Percentiles rank a stretch among this genome's conserved stretches.
Evolutionary conservation across 2,329 filamentous ascomycete genomes (phyloP).

Genomic region (Paecilomyces fulvus): DNA sequence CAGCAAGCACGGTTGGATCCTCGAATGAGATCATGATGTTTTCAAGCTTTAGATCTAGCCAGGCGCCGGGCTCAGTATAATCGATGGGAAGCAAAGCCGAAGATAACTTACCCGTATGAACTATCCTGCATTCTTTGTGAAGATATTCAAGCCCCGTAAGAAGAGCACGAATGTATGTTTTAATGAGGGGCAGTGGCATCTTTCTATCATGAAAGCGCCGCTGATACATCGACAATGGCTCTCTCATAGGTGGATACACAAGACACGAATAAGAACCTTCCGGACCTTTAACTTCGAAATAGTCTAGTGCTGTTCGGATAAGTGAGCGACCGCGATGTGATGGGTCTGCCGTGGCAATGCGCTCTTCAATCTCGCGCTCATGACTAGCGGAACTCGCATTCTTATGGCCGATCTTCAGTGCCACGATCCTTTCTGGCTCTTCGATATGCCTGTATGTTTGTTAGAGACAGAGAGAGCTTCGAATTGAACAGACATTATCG

Average conservation of each 20-base stretch:
- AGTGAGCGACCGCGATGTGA: constrained; percentile 25
- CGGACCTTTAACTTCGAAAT: constrained; percentile 22
- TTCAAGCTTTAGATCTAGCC: constrained; percentile 35
- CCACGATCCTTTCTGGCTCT: constrained; percentile 18
- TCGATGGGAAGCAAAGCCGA: constrained; percentile 5
- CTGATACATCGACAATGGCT: constrained; percentile 29
- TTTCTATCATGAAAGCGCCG: constrained; percentile 19
- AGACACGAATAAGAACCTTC: constrained; percentile 28
- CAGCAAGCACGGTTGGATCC: constrained; percentile 14
- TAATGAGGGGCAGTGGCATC: constrained; percentile 26
- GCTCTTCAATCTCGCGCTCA: constrained; percentile 22
- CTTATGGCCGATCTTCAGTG: constrained; percentile 20
- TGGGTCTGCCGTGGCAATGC: constrained; percentile 23
- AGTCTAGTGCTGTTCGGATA: constrained; percentile 27
- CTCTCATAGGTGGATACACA: constrained; percentile 31
- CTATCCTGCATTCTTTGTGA: constrained; percentile 31
- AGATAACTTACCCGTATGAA: constrained; percentile 32
- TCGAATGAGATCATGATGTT: constrained; percentile 35
- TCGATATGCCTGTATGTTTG: constrained; percentile 15
- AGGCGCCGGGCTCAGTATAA: constrained; percentile 8
- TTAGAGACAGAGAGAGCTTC: constrained; percentile 14
- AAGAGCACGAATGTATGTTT: constrained; percentile 28
- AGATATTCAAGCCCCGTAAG: constrained; percentile 37
- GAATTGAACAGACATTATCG: constrained; percentile 9
- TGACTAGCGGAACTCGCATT: constrained; percentile 8